These are phyloP conservation scores for Xylariaceae sp. DNA, from an alignment of 2,329 filamentous ascomycete species.

Conservation along the genomic window DNA sequence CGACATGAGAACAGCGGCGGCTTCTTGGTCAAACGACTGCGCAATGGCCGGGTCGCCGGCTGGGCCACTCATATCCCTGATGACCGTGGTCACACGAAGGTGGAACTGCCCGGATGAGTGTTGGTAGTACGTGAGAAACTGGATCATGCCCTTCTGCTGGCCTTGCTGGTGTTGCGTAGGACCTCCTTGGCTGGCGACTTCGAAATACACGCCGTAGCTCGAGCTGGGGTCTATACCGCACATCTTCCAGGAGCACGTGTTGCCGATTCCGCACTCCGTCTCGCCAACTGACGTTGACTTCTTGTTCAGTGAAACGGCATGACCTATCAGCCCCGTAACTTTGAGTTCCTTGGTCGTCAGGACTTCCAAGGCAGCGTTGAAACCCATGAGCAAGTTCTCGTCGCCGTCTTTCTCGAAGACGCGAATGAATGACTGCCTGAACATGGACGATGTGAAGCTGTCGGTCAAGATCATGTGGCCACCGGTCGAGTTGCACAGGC, in stretches of 20 bases:
- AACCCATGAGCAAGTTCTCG: slow-evolving; percentile 94
- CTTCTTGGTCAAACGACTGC: slow-evolving; percentile 97
- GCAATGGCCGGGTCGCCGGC: slow-evolving; percentile 91
- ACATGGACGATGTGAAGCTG: slow-evolving; percentile 98
- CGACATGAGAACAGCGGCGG: slow-evolving; percentile 96
- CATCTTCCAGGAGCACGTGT: slow-evolving; percentile 99
- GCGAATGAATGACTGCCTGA: slow-evolving; percentile 95
- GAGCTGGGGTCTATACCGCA: slow-evolving; percentile 91
- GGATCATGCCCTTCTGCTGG: slow-evolving; percentile 89
- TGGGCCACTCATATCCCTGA: slow-evolving; percentile 83
- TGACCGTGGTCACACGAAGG: slow-evolving; percentile 88
- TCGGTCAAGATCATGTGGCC: slow-evolving; percentile 98
- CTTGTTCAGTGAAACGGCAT: slow-evolving; percentile 95
- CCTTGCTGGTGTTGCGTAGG: slow-evolving; percentile 77
- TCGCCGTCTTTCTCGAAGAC: slow-evolving; percentile 95
- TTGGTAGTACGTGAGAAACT: slow-evolving; percentile 98
- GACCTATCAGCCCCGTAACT: slow-evolving; percentile 93
- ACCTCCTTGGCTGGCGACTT: slow-evolving; percentile 90
- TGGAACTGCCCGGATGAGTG: slow-evolving; percentile 96
- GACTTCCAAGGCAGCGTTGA: slow-evolving; percentile 93
- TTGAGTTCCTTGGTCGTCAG: slow-evolving; percentile 97
- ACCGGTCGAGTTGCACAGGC: slow-evolving; percentile 88
- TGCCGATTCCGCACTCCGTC: slow-evolving; percentile 96
- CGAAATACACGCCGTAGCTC: slow-evolving; percentile 95
- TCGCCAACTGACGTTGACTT: slow-evolving; percentile 96